phyloP scores from a whole-genome alignment of 352 stramenopile genomes.

The Phytophthora crassamura region DNA sequence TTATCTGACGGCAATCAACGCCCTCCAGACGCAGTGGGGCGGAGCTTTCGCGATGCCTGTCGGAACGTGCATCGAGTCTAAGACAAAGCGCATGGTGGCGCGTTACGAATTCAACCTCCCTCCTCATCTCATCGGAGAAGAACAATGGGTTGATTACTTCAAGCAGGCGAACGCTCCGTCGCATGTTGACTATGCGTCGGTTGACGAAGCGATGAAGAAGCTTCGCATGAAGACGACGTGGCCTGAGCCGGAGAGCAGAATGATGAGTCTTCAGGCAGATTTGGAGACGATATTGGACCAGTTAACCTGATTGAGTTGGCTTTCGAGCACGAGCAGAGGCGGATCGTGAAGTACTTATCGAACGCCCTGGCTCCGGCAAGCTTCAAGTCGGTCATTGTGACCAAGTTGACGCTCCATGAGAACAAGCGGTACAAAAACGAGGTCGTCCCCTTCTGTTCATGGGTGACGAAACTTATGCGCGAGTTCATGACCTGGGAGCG shows the following conservation, averaged over 20 bases:
- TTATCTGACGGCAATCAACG: background rate
- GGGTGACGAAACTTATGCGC: background rate
- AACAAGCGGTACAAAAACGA: background rate
- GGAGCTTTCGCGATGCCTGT: background rate
- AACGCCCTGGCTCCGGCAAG: background rate
- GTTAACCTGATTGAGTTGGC: background rate
- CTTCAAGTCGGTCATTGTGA: background rate
- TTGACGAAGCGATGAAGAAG: background rate
- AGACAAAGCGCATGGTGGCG: slow-evolving; percentile 1
- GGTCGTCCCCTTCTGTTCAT: background rate
- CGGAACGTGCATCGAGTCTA: background rate
- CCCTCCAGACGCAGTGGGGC: background rate
- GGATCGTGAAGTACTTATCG: background rate
- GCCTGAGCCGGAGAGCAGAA: too few relatives aligned
- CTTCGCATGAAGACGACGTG: background rate
- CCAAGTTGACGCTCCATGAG: background rate
- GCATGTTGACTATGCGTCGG: background rate
- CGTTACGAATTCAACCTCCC: too few relatives aligned
- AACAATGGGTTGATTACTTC: background rate
- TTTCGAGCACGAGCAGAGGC: background rate
- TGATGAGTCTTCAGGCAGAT: background rate
- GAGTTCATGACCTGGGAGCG: slow-evolving; percentile 7
- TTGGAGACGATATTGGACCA: background rate
- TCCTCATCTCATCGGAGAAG: background rate
- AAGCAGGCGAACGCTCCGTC: too few relatives aligned